A percentile compares a stretch with the other conserved stretches of the same genome.
phyloP scores from a whole-genome alignment of 75 land plant genomes.

The Adiantum capillusveneris region DNA sequence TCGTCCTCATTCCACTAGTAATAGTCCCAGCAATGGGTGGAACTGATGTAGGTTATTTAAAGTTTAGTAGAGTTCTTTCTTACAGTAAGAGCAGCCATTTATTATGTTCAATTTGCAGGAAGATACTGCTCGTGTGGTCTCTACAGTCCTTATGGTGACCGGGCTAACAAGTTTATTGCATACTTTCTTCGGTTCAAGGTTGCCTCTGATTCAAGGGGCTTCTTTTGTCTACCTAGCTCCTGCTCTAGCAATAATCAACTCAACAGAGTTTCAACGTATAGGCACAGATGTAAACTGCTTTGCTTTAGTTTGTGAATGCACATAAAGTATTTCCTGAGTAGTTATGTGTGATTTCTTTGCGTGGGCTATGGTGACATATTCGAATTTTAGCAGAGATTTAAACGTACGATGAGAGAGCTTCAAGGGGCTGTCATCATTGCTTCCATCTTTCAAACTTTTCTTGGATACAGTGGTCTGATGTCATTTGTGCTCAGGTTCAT shows the following conservation, averaged over 20 bases:
- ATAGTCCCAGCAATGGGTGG: slow-evolving; percentile 99
- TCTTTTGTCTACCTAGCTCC: slow-evolving; percentile 98
- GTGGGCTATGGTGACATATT: too few species aligned
- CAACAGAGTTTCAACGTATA: slow-evolving; percentile 49
- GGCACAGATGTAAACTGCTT: slow-evolving; percentile 51
- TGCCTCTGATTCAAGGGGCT: slow-evolving; percentile 92
- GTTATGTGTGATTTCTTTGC: too few species aligned
- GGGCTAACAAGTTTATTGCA: slow-evolving; percentile 89
- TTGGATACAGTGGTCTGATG: slow-evolving; percentile 93
- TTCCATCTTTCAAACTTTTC: slow-evolving; percentile 69
- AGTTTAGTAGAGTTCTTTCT: too few species aligned
- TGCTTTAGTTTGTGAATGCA: background rate
- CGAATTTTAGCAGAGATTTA: slow-evolving; percentile 77
- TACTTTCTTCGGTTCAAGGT: slow-evolving; percentile 75
- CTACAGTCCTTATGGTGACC: slow-evolving; percentile 84
- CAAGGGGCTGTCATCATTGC: slow-evolving; percentile 89
- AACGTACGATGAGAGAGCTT: slow-evolving; percentile 87
- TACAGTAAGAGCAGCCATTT: too few species aligned
- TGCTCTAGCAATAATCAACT: slow-evolving; percentile 73
- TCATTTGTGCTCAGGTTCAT: slow-evolving; percentile 81
- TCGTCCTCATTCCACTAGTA: slow-evolving; percentile 85
- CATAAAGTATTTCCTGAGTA: too few species aligned
- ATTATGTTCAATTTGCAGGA: slow-evolving; percentile 50
- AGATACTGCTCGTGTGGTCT: slow-evolving; percentile 76
- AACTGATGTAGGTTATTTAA: slow-evolving; percentile 38